Base-by-base conservation (phyloP, 768 basidiomycete genomes). In the Serpula lacrymans region DNA sequence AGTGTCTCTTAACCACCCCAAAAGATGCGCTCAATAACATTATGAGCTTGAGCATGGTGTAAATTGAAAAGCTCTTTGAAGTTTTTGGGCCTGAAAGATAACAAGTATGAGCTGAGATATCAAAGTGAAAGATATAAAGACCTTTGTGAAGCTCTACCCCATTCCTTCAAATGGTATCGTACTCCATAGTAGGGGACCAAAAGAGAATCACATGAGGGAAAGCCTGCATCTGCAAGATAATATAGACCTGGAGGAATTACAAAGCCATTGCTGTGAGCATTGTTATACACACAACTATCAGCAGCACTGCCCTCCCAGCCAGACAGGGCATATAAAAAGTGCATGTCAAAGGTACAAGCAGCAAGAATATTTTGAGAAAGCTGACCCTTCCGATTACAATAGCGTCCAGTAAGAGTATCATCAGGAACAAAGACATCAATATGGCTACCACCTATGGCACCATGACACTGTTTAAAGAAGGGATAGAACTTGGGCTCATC, bases 61-160 rank as follows among this genome's bases (percentile, higher is more conserved):
- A 54, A 39, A 31, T 61, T 59, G 41, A 46, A 58, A 1, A 59
- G 42, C 36, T 59, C 59, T 39, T 56, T 34, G 4, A 21, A 14
- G 39, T 48, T 55, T 27, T 47, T 22, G 14, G 52, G 54, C 24
- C 44, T 48, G 25, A 2, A 33, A 11, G 3, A 36, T 14, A 8
- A 33, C 20, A 18, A 33, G 31, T n/a, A n/a, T 9, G 7, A n/a
- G 24, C 18, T 39, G 46, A 29, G 20, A 38, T 8, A 14, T 5
- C 32, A 12, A 13, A 12, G 18, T 8, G 26, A 10, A n/a, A 20
- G 24, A 10, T 16, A 23, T 8, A 9, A 9, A 6, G 12, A 34
- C 28, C 43, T 16, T 31, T 27, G 78, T 81, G 39, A 77, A 63
- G 43, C 71, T 96, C 29, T 52, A 76, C 22, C 77, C 84, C 17